phyloP scores from a whole-genome alignment of 2,329 filamentous ascomycete genomes.

The Pseudocercospora crystallina region DNA sequence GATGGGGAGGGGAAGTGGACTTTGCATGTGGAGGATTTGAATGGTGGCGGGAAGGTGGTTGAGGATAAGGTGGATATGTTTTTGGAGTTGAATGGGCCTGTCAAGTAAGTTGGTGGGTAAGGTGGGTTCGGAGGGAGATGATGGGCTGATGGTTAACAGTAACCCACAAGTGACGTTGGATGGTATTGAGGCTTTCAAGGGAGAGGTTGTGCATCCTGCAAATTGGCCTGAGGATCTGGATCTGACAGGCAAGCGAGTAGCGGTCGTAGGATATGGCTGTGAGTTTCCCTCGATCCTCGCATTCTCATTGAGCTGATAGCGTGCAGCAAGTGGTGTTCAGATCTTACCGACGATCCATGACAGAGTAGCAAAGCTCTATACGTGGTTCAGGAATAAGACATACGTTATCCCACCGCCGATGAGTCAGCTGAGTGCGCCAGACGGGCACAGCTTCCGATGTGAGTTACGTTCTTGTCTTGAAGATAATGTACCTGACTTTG shows the following conservation, averaged over 20 bases:
- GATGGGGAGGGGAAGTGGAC: conserved; percentile 18
- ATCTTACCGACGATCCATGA: conserved; percentile 17
- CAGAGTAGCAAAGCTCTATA: conserved; percentile 16
- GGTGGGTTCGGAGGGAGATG: too few species aligned
- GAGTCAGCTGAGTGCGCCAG: too few species aligned
- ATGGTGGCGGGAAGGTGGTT: background rate
- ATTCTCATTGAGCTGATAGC: too few species aligned
- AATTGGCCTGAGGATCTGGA: conserved; percentile 8
- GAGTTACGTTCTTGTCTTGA: too few species aligned
- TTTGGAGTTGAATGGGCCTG: conserved; percentile 19
- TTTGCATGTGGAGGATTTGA: conserved; percentile 9
- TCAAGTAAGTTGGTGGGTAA: background rate
- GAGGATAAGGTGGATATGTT: conserved; percentile 19
- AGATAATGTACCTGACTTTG: background rate
- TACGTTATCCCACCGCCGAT: too few species aligned
- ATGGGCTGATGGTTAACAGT: background rate
- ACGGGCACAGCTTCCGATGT: too few species aligned
- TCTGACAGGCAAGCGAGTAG: conserved; percentile 16
- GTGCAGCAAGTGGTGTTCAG: conserved; percentile 5
- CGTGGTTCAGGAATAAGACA: background rate
- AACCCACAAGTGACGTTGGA: background rate
- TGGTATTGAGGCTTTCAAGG: conserved; percentile 17
- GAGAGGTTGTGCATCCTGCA: conserved; percentile 19
- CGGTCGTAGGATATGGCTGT: conserved; percentile 17
- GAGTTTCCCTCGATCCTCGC: background rate